phyloP scores from a whole-genome alignment of 1,139 yeast genomes.

The Yamadazyma oceani region DNA sequence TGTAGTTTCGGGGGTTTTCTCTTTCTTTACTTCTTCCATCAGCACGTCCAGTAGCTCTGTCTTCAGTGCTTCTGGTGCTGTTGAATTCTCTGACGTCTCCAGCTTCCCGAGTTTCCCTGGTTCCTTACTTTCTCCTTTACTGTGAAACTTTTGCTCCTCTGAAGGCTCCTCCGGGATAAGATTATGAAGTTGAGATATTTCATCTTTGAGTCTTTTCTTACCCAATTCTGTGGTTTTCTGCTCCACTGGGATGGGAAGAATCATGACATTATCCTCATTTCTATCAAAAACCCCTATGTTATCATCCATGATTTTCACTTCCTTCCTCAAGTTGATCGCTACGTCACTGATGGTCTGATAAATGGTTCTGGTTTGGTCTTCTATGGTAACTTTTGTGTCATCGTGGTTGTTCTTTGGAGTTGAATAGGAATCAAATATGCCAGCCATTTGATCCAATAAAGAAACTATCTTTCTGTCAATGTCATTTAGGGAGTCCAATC shows the following conservation, averaged over 20 bases:
- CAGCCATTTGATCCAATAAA: constrained; percentile 40
- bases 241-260: constrained; percentile 59
- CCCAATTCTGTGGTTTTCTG: constrained; percentile 64
- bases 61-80: no score
- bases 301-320: constrained; percentile 58
- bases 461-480: constrained; percentile 47
- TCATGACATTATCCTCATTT: constrained; percentile 49
- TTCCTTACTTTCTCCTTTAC: constrained; percentile 4
- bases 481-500: constrained; percentile 44
- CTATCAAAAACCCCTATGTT: constrained; percentile 50
- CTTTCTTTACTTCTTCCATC: constrained; percentile 3
- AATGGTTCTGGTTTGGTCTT: constrained; percentile 31
- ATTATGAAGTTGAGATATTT: constrained; percentile 28
- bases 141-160: constrained; percentile 13
- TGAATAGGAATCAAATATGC: constrained; percentile 41
- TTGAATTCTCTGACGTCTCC: no score
- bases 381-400: constrained; percentile 24
- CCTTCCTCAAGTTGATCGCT: constrained; percentile 54
- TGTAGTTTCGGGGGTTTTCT: background rate
- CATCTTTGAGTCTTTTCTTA: constrained; percentile 42
- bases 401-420: constrained; percentile 19
- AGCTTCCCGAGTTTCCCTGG: constrained; percentile 3
- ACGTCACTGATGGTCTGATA: constrained; percentile 35
- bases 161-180: constrained; percentile 20
- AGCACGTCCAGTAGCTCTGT: no score